Base-by-base conservation (phyloP, 116 monocot species). In the Cymodocea nodosa region DNA sequence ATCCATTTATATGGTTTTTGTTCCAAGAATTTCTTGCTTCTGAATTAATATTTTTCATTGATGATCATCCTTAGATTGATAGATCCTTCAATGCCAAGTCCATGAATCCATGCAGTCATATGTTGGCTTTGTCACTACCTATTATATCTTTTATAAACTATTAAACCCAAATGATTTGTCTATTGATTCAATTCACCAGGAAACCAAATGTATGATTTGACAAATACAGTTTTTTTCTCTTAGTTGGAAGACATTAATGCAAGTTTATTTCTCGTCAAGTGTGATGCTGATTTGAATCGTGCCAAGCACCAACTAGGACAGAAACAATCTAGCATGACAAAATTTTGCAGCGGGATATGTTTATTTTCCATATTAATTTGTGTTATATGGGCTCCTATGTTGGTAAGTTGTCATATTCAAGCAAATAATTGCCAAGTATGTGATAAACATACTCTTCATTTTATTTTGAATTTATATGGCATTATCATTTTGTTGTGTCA, bases 331-430 rank as follows among this genome's bases (percentile, higher is more conserved):
- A 91, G 76, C 71, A 82, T 84, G 83, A 97, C 91, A 63, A 97
- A 97, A 79, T 97, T 87, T 68, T 85, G 83, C 78, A 90, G 84
- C 69, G 97, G 97, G 23, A 87, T 97, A 69, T 97, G 97, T 76
- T 78, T 97, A 66, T 91, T 97, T 73, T 85, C 81, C 61, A 74
- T 97, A 74, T 59, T 97, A 50, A 91, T 97, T 59, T 90, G 97
- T 81, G 91, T 97, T 69, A 97, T 97, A 53, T 97, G 97, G 97
- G 97, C 97, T 25, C 97, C 97, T 64, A 97, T 97, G 97, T 64
- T 91, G 87, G 97, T 97, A 87, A 75, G 81, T 23, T 25, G n/a
- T n/a, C n/a, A 44, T 37, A 56, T 18, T 63, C 34, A 49, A 63
- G 2, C 19, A 63, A 63, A 48, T 64, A 20, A 5, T 64, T 44